Conservation (phyloP, 805 yeast genomes). For the Babjeviella inositovora region DNA sequence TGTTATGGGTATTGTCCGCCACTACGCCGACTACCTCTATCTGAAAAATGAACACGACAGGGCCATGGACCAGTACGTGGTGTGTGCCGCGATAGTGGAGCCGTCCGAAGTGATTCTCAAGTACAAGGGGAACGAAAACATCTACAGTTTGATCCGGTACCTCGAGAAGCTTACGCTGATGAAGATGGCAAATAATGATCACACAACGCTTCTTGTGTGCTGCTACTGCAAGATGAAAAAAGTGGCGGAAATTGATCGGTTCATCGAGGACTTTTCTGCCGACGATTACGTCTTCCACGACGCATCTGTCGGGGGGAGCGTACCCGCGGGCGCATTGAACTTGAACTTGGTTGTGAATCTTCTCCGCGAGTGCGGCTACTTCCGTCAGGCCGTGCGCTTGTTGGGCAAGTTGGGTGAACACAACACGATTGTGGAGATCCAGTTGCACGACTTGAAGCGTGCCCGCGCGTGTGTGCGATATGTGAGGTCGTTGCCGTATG, state of each 20-base stretch:
- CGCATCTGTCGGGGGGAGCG: constrained; percentile 9
- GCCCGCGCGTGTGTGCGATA: constrained; percentile 45
- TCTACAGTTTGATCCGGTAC: constrained; percentile 44
- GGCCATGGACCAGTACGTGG: constrained; percentile 64
- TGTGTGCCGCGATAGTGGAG: constrained; percentile 24
- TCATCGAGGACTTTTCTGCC: constrained; percentile 24
- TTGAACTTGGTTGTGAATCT: constrained; percentile 49
- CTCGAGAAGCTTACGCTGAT: constrained; percentile 41
- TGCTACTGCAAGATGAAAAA: constrained; percentile 66
- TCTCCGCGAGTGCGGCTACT: constrained; percentile 59
- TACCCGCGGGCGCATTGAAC: constrained; percentile 35
- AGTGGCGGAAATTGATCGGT: constrained; percentile 35
- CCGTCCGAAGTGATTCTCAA: constrained; percentile 68
- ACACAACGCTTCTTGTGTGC: constrained; percentile 63
- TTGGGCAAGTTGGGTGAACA: constrained; percentile 64
- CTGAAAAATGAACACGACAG: constrained; percentile 47
- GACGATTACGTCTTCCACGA: constrained; percentile 16
- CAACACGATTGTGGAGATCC: constrained; percentile 59
- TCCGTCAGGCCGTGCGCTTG: constrained; percentile 47
- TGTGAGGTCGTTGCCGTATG: constrained; percentile 52
- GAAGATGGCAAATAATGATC: constrained; percentile 55
- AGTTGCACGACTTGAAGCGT: constrained; percentile 47
- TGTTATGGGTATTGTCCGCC: constrained; percentile 25
- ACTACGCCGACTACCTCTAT: constrained; percentile 62
- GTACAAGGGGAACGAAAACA: constrained; percentile 65